Evolutionary conservation across 169 alveolate genomes (phyloP).

Genomic region (Neospora caninum): DNA sequence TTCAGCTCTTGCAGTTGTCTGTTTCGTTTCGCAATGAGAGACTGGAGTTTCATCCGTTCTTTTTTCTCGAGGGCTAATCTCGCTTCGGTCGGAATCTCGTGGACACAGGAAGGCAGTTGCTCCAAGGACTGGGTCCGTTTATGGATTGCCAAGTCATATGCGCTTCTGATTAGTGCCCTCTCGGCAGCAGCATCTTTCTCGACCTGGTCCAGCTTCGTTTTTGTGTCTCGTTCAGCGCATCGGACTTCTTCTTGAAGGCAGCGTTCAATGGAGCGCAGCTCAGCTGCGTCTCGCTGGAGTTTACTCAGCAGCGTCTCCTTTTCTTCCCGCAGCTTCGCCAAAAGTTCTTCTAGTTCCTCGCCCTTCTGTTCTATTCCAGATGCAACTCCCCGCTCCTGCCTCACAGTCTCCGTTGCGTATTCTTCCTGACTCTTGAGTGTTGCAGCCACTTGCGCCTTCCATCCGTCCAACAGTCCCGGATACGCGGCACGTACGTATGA

Average conservation of each 20-base stretch:
- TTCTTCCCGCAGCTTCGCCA: background rate
- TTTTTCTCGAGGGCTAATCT: background rate
- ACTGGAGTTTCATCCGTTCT: background rate
- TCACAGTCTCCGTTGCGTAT: background rate
- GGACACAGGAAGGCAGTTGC: background rate
- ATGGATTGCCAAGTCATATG: background rate
- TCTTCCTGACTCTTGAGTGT: background rate
- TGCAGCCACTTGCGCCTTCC: background rate
- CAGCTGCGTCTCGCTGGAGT: slow-evolving; percentile 22
- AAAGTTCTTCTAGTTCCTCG: background rate
- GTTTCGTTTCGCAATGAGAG: background rate
- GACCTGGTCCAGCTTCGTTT: background rate
- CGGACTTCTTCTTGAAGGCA: background rate
- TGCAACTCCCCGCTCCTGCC: background rate
- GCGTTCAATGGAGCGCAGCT: background rate
- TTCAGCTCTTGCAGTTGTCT: background rate
- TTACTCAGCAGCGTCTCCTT: background rate
- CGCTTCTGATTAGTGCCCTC: background rate
- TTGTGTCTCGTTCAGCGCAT: background rate
- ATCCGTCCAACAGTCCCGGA: background rate
- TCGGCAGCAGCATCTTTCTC: background rate
- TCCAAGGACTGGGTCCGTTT: background rate
- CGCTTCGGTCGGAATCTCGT: background rate
- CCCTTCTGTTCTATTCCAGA: background rate
- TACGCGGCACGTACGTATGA: background rate